phyloP scores from a whole-genome alignment of 2,329 filamentous ascomycete species.

The Nothophoma quercina region DNA sequence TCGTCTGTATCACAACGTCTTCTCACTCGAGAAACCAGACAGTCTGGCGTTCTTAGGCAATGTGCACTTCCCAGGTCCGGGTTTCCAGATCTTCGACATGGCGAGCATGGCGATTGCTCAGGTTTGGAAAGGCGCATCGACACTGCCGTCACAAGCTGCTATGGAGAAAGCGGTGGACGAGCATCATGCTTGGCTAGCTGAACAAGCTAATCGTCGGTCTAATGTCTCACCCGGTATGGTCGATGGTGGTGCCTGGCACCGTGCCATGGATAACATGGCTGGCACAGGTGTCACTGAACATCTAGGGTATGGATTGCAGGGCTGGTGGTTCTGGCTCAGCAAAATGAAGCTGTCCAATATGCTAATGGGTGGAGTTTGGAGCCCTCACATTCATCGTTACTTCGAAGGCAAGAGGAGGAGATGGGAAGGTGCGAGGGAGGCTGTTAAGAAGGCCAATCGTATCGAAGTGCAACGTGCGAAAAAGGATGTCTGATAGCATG shows the following conservation, averaged over 20 bases:
- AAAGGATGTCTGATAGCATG: not conserved
- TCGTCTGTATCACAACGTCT: constrained; percentile 55
- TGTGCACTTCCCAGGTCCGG: constrained; percentile 49
- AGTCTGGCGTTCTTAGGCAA: constrained; percentile 54
- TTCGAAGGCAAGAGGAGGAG: constrained; percentile 52
- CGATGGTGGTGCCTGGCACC: constrained; percentile 42
- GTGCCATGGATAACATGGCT: constrained; percentile 53
- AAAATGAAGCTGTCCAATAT: constrained; percentile 51
- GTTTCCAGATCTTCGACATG: constrained; percentile 48
- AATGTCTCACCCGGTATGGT: constrained; percentile 34
- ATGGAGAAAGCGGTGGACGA: constrained; percentile 38
- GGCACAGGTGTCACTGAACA: constrained; percentile 53
- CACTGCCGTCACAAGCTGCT: constrained; percentile 45
- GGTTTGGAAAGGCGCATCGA: constrained; percentile 52
- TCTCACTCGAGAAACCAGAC: constrained; percentile 54
- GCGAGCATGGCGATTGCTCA: constrained; percentile 57
- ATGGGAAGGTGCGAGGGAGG: constrained; percentile 53
- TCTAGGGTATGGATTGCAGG: constrained; percentile 52
- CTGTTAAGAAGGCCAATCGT: constrained; percentile 41
- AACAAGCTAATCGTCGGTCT: constrained; percentile 46
- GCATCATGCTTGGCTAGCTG: constrained; percentile 35
- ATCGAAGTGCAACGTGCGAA: constrained; percentile 4
- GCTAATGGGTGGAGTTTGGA: constrained; percentile 51
- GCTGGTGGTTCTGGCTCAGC: constrained; percentile 54
- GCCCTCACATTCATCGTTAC: constrained; percentile 52